phyloP scores from a whole-genome alignment of 345 rosid genomes.

The Moricandia moricandioides region DNA sequence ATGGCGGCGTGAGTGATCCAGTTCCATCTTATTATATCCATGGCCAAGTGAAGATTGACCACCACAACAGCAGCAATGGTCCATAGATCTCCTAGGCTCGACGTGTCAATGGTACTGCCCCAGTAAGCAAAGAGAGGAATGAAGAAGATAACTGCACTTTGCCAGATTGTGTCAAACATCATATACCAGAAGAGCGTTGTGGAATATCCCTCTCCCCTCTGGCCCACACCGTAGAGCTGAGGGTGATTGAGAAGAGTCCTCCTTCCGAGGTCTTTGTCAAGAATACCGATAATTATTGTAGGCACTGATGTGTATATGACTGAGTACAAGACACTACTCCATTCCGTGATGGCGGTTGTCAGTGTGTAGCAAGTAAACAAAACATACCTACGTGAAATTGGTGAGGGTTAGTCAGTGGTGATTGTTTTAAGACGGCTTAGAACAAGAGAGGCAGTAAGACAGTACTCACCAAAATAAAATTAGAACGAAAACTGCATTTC shows the following conservation, averaged over 20 bases:
- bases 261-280: slow-evolving; percentile 84
- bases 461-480: slow-evolving; percentile 86
- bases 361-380: slow-evolving; percentile 76
- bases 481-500: slow-evolving; percentile 91
- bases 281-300: slow-evolving; percentile 78
- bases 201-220: slow-evolving; percentile 75
- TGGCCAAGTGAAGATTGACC: slow-evolving; percentile 87
- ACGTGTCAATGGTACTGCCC: slow-evolving; percentile 64
- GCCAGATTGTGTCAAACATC: slow-evolving; percentile 87
- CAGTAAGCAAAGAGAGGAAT: slow-evolving; percentile 79
- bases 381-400: slow-evolving; percentile 53
- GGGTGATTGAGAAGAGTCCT: slow-evolving; percentile 67
- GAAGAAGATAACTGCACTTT: slow-evolving; percentile 71
- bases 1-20: slow-evolving; percentile 86
- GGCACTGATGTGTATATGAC: slow-evolving; percentile 83
- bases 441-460: background rate
- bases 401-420: slow-evolving; percentile 6
- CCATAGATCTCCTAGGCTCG: slow-evolving; percentile 96
- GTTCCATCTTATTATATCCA: slow-evolving; percentile 89
- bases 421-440: background rate
- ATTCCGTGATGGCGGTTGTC: slow-evolving; percentile 91
- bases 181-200: slow-evolving; percentile 77
- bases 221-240: slow-evolving; percentile 90
- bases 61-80: slow-evolving; percentile 81
- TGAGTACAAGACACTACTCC: slow-evolving; percentile 96